Conservation (phyloP, 2,329 filamentous ascomycete species). For the Graphilbum fragrans region DNA sequence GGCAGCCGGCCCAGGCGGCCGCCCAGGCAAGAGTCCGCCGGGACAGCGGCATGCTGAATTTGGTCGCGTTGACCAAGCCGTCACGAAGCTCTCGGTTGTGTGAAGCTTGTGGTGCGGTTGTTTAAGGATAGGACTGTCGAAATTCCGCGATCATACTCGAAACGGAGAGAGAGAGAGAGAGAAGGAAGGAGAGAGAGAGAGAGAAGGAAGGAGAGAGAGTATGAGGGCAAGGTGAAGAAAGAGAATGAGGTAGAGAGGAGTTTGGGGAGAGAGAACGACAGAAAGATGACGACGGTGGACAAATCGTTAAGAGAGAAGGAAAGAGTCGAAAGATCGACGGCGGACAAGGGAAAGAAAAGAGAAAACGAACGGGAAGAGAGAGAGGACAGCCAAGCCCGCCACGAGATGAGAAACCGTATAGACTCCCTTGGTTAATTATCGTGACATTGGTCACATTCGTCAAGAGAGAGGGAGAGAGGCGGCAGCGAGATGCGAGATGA, state of each 20-base stretch:
- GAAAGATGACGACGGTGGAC: not conserved
- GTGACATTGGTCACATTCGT: not conserved
- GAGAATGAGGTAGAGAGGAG: constrained; percentile 1
- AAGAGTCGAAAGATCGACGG: not conserved
- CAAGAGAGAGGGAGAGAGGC: not conserved
- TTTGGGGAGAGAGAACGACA: not conserved
- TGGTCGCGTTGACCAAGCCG: too few relatives aligned
- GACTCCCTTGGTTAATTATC: not conserved
- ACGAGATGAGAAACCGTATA: not conserved
- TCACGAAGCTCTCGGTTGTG: too few relatives aligned
- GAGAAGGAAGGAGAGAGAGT: not conserved
- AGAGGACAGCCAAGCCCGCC: not conserved
- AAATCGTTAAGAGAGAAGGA: not conserved
- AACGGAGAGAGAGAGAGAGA: not conserved
- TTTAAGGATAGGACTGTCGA: too few relatives aligned
- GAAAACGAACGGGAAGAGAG: not conserved
- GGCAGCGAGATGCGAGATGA: not conserved
- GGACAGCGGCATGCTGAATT: not conserved
- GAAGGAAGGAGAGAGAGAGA: constrained; percentile 1
- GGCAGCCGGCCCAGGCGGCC: constrained; percentile 6
- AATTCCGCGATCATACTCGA: too few relatives aligned
- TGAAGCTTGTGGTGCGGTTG: too few relatives aligned
- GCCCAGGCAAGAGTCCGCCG: not conserved
- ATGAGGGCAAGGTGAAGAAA: not conserved
- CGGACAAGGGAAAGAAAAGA: not conserved